Evolutionary conservation across 2,329 filamentous ascomycete genomes (phyloP).

Genomic region (Neonectria punicea): DNA sequence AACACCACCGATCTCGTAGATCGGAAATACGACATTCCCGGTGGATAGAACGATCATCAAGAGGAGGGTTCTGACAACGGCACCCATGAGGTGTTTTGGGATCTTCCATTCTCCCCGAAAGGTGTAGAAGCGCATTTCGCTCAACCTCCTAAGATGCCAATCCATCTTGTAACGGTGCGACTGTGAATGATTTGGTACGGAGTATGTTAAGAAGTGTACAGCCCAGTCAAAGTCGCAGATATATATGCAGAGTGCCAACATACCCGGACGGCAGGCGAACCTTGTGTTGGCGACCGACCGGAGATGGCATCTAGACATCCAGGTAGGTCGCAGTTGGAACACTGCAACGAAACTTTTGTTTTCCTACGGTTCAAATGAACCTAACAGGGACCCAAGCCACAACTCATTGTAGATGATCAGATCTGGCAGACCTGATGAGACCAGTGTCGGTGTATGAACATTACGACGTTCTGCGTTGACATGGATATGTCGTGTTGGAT

Average conservation of each 20-base stretch:
- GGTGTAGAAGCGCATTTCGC: background rate
- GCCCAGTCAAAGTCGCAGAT: background rate
- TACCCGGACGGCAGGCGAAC: background rate
- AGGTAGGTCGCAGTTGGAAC: background rate
- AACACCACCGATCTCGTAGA: constrained; percentile 15
- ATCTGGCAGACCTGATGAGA: background rate
- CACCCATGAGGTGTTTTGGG: constrained; percentile 18
- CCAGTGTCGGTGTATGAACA: background rate
- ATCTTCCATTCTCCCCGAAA: constrained; percentile 19
- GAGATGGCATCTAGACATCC: background rate
- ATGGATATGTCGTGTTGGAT: background rate
- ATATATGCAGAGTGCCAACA: background rate
- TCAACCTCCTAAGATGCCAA: background rate
- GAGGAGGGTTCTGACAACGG: constrained; percentile 2
- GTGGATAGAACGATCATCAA: constrained; percentile 25
- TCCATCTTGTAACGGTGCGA: background rate
- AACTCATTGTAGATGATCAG: background rate
- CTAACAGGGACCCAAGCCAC: background rate
- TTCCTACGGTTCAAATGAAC: background rate
- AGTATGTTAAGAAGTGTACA: background rate
- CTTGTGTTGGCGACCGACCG: background rate
- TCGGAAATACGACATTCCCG: constrained; percentile 21
- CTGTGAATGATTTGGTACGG: background rate
- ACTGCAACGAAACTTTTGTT: background rate
- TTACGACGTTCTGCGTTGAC: background rate